These are phyloP conservation scores for Aspergillus sp. DNA, from an alignment of 2,329 filamentous ascomycete genomes.

Conservation along the genomic window DNA sequence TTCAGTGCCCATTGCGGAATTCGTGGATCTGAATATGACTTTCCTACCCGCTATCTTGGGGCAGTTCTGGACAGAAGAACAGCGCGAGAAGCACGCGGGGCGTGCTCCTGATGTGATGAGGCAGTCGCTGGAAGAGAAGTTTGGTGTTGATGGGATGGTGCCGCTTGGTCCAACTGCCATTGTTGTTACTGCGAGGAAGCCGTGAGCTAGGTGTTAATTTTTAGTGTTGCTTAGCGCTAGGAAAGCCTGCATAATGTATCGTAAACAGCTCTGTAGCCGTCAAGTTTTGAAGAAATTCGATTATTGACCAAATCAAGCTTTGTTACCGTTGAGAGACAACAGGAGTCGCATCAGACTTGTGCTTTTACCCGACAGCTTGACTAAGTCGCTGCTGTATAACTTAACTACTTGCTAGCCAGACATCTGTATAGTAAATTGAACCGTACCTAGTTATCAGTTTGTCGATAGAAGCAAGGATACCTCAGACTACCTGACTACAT, in stretches of 20 bases:
- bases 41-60: slow-evolving; percentile 24
- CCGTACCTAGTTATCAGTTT: no score
- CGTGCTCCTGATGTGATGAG: slow-evolving; percentile 23
- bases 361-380: no score
- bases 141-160: slow-evolving; percentile 23
- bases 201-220: not conserved
- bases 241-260: not conserved
- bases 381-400: no score
- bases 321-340: no score
- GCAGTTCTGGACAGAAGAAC: slow-evolving; percentile 29
- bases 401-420: no score
- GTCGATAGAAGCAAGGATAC: no score
- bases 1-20: slow-evolving; percentile 14
- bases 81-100: slow-evolving; percentile 22
- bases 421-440: not conserved
- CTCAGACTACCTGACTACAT: no score
- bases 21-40: slow-evolving; percentile 22
- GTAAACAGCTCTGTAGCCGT: not conserved
- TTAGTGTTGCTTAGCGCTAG: not conserved
- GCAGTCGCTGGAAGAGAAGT: slow-evolving; percentile 25
- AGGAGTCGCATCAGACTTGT: no score
- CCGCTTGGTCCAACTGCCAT: slow-evolving; percentile 28
- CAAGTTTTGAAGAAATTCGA: not conserved
- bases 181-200: slow-evolving; percentile 31
- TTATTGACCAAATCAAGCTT: no score